Percentiles rank a stretch among this genome's conserved stretches.
phyloP scores from a whole-genome alignment of 1,139 yeast species.

The Debaryomyces udenii region DNA sequence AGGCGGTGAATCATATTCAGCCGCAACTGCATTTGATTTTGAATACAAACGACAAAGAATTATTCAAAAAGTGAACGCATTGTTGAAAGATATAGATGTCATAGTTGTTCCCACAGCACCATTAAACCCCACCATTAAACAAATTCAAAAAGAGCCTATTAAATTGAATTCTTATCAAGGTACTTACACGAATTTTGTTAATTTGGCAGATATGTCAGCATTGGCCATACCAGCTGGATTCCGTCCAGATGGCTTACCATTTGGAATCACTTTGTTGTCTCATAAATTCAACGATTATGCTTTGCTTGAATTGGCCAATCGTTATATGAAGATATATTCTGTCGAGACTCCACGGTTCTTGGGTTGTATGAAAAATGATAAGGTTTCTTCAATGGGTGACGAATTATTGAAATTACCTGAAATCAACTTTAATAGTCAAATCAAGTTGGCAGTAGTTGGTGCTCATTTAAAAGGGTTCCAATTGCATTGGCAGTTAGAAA shows the following conservation, averaged over 20 bases:
- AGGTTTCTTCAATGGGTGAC: slow-evolving; percentile 36
- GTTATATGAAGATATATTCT: slow-evolving; percentile 53
- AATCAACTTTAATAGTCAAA: slow-evolving; percentile 26
- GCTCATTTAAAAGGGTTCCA: slow-evolving; percentile 91
- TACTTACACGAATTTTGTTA: slow-evolving; percentile 94
- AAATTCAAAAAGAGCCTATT: slow-evolving; percentile 78
- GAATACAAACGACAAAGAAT: slow-evolving; percentile 84
- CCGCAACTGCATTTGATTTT: slow-evolving; percentile 79
- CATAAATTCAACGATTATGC: slow-evolving; percentile 87
- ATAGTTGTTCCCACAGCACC: slow-evolving; percentile 93
- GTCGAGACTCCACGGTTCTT: slow-evolving; percentile 29
- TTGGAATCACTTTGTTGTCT: slow-evolving; percentile 85
- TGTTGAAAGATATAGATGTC: slow-evolving; percentile 67
- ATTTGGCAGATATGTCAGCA: slow-evolving; percentile 90
- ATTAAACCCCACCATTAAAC: slow-evolving; percentile 77
- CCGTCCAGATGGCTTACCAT: slow-evolving; percentile 81
- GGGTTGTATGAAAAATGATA: slow-evolving; percentile 46
- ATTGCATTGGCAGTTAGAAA: slow-evolving; percentile 90
- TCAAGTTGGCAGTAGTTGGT: slow-evolving; percentile 89
- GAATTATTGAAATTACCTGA: slow-evolving; percentile 42
- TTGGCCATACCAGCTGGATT: slow-evolving; percentile 91
- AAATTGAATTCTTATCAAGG: slow-evolving; percentile 87
- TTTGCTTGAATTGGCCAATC: slow-evolving; percentile 76
- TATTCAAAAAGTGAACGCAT: slow-evolving; percentile 60
- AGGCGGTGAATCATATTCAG: slow-evolving; percentile 76